Evolutionary conservation across 192 early-diverging fungal species (phyloP).

Genomic region (Gonapodya prolifera): DNA sequence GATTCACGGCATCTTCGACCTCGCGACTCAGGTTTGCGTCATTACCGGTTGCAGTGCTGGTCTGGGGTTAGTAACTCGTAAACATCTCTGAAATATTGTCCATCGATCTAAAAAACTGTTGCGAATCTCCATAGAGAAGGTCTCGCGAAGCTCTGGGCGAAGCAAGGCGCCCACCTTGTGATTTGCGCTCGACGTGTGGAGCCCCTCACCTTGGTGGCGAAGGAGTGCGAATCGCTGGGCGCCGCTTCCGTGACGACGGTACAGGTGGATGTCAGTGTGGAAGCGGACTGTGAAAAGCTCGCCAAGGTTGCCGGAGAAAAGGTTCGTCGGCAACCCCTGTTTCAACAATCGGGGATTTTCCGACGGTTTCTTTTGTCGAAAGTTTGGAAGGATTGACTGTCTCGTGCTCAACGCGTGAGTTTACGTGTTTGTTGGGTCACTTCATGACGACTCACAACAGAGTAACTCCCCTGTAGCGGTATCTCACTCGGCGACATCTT

Average conservation of each 20-base stretch:
- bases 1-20: no score
- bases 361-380: no score
- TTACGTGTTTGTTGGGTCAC: neutral
- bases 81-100: neutral
- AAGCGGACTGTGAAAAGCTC: neutral
- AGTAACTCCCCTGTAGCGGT: neutral
- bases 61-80: neutral
- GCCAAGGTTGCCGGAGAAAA: neutral
- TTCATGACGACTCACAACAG: neutral
- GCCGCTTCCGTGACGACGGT: neutral
- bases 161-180: neutral
- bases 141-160: neutral
- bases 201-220: neutral
- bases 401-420: neutral
- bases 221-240: neutral
- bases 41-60: neutral
- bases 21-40: neutral
- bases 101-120: neutral
- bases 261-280: neutral
- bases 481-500: neutral
- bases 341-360: no score
- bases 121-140: neutral
- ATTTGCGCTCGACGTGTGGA: neutral
- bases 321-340: no score
- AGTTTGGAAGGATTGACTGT: neutral